These are phyloP conservation scores for Metschnikowia aberdeeniae DNA, from an alignment of 805 yeast genomes.

Conservation along the genomic window DNA sequence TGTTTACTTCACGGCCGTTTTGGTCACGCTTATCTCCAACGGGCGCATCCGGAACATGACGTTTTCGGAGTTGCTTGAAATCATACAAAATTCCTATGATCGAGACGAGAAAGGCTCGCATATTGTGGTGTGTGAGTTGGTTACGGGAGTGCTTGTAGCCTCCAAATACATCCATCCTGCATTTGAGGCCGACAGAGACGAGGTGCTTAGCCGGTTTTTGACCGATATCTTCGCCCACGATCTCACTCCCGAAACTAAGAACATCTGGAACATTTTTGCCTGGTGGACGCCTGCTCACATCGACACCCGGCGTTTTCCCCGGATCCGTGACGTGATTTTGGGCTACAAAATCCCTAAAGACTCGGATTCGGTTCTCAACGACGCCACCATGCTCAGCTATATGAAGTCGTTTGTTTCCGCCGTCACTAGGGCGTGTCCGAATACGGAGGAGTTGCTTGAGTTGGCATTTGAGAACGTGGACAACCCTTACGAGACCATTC, in stretches of 20 bases:
- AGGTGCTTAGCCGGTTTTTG: slow-evolving; percentile 43
- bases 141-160: slow-evolving; percentile 58
- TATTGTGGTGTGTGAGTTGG: slow-evolving; percentile 66
- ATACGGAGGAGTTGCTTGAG: slow-evolving; percentile 40
- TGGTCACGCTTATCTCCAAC: slow-evolving; percentile 47
- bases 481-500: slow-evolving; percentile 70
- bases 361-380: slow-evolving; percentile 61
- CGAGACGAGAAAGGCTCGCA: slow-evolving; percentile 72
- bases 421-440: slow-evolving; percentile 53
- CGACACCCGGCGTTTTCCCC: slow-evolving; percentile 64
- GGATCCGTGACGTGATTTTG: slow-evolving; percentile 42
- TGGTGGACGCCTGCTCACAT: slow-evolving; percentile 70
- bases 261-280: slow-evolving; percentile 70
- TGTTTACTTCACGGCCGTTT: slow-evolving; percentile 51
- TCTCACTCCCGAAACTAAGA: slow-evolving; percentile 67
- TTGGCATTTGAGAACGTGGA: slow-evolving; percentile 47
- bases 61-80: slow-evolving; percentile 49
- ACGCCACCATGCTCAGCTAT: slow-evolving; percentile 57
- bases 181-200: slow-evolving; percentile 38
- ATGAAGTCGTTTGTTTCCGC: slow-evolving; percentile 47
- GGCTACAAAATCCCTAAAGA: slow-evolving; percentile 44
- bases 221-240: slow-evolving; percentile 47
- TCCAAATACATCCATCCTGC: slow-evolving; percentile 39
- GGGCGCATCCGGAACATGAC: slow-evolving; percentile 40
- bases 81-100: slow-evolving; percentile 50